Conservation (phyloP, 345 rosid genomes). For the Physaria fendleri region DNA sequence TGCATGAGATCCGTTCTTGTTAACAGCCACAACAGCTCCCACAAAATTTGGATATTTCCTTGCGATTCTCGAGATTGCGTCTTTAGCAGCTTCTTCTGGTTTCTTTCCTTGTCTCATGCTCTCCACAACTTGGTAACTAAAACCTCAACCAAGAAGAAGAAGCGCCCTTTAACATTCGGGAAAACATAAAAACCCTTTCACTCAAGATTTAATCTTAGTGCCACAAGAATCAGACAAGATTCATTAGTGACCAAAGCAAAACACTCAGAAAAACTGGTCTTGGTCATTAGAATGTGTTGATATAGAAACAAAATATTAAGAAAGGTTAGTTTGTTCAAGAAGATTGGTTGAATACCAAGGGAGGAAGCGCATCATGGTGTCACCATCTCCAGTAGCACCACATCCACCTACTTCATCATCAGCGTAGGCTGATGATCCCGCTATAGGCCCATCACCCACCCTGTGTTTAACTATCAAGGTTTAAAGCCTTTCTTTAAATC, state of each 20-base stretch:
- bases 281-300: background rate
- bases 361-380: slow-evolving; percentile 96
- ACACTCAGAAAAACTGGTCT: background rate
- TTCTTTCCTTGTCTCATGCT: slow-evolving; percentile 90
- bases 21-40: slow-evolving; percentile 84
- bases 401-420: slow-evolving; percentile 89
- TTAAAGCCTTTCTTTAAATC: background rate
- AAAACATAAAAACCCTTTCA: background rate
- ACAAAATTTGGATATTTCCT: slow-evolving; percentile 67
- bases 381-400: slow-evolving; percentile 97
- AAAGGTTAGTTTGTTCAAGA: background rate
- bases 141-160: slow-evolving; percentile 8
- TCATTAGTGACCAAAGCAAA: background rate
- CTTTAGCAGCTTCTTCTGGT: slow-evolving; percentile 70
- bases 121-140: slow-evolving; percentile 91
- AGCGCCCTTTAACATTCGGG: background rate
- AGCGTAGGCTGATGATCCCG: slow-evolving; percentile 84
- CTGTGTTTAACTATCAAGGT: slow-evolving; percentile 28
- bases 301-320: background rate
- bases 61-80: slow-evolving; percentile 70
- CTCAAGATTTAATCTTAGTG: background rate
- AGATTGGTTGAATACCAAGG: slow-evolving; percentile 55
- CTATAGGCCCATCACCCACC: slow-evolving; percentile 96
- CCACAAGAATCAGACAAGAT: background rate
- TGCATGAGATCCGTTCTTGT: slow-evolving; percentile 64